phyloP scores from a whole-genome alignment of 2,329 filamentous ascomycete species.

The Alternaria ethzedia region DNA sequence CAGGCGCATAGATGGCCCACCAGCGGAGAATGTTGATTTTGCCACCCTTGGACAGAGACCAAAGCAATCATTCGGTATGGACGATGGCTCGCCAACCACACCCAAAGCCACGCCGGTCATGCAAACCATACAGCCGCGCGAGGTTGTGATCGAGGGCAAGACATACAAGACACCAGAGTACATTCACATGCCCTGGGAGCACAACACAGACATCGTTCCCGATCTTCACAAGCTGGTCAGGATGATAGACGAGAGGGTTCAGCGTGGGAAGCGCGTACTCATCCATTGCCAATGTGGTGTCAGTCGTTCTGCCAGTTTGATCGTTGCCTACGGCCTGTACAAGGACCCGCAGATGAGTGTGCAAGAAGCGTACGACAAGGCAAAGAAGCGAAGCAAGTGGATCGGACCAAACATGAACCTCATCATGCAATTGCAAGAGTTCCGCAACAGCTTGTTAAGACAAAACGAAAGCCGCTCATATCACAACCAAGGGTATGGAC shows the following conservation, averaged over 20 bases:
- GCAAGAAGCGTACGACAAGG: conserved; percentile 82
- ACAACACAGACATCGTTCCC: conserved; percentile 83
- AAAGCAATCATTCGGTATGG: conserved; percentile 36
- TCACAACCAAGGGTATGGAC: conserved; percentile 41
- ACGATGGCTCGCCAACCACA: conserved; percentile 53
- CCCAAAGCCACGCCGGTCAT: conserved; percentile 60
- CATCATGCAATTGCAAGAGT: conserved; percentile 88
- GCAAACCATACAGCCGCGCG: conserved; percentile 34
- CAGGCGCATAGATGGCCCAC: conserved; percentile 43
- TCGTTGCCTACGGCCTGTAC: conserved; percentile 85
- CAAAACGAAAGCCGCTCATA: conserved; percentile 41
- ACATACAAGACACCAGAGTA: conserved; percentile 70
- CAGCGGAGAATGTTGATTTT: conserved; percentile 46
- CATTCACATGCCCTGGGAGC: conserved; percentile 86
- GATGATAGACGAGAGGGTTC: conserved; percentile 74
- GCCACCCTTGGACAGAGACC: conserved; percentile 36
- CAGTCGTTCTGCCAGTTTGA: conserved; percentile 82
- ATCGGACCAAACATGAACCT: conserved; percentile 92
- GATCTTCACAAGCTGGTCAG: conserved; percentile 79
- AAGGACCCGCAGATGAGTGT: conserved; percentile 77
- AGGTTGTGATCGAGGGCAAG: conserved; percentile 34
- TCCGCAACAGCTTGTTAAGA: conserved; percentile 60
- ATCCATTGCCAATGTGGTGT: conserved; percentile 88
- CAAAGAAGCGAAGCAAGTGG: conserved; percentile 82
- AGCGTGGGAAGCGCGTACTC: conserved; percentile 77